phyloP scores from a whole-genome alignment of 371 early-diverging fungal species.

The Blastocladiella emersonii region DNA sequence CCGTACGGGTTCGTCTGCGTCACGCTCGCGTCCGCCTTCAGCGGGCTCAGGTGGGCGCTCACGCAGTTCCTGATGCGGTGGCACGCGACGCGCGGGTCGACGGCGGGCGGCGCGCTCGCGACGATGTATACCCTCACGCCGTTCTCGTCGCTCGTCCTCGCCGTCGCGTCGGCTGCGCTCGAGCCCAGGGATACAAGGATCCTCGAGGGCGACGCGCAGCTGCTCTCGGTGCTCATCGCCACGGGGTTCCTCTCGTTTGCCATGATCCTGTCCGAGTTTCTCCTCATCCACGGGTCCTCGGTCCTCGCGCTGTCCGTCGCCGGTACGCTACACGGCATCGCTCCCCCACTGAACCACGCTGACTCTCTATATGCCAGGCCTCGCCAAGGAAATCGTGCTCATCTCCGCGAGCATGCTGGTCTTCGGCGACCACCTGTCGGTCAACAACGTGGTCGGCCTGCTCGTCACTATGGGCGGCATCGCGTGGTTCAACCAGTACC shows the following conservation, averaged over 20 bases:
- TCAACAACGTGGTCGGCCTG: neutral
- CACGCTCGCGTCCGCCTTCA: neutral
- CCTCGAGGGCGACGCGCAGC: neutral
- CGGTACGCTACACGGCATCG: neutral
- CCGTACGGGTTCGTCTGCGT: neutral
- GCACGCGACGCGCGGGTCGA: neutral
- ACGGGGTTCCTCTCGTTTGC: neutral
- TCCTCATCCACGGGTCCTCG: neutral
- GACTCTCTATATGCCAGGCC: neutral
- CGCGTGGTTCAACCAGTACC: neutral
- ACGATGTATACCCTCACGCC: constrained; percentile 2
- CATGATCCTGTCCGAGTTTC: neutral
- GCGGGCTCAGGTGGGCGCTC: constrained; percentile 2
- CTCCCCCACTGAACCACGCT: neutral
- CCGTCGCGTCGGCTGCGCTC: neutral
- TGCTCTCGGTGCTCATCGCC: neutral
- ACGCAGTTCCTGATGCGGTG: neutral
- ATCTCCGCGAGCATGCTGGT: constrained; percentile 1
- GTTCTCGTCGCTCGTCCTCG: neutral
- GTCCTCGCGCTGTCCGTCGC: constrained; percentile 1
- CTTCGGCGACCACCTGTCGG: neutral
- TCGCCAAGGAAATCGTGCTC: constrained; percentile 4
- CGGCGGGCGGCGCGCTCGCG: neutral
- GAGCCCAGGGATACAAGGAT: neutral
- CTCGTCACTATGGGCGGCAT: neutral